Percentiles rank a stretch among this genome's conserved stretches.
Evolutionary conservation across 202 grass and related monocot genomes (phyloP).

Genomic region (Brachypodium distachyon): DNA sequence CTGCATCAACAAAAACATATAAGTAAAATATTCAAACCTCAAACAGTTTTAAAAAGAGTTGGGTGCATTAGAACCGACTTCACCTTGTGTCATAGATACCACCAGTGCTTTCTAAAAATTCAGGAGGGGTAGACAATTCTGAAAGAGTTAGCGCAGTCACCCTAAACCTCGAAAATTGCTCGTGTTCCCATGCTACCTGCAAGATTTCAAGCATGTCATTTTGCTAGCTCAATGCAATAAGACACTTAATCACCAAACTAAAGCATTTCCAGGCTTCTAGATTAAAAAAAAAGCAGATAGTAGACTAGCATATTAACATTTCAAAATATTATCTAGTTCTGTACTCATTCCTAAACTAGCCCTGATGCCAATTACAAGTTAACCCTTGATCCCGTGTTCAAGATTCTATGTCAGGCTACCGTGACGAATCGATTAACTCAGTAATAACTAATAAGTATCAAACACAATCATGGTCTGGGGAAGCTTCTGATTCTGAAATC

Average conservation of each 20-base stretch:
- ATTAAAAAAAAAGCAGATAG: background rate
- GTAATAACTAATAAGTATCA: background rate
- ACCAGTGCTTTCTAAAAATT: constrained; percentile 89
- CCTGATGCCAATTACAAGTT: background rate
- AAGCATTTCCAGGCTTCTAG: background rate
- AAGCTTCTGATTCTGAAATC: background rate
- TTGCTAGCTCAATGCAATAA: background rate
- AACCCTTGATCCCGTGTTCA: background rate
- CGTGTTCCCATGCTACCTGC: constrained; percentile 98
- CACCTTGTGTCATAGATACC: constrained; percentile 76
- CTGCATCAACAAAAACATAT: constrained; percentile 32
- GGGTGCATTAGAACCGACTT: background rate
- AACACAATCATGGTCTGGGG: background rate
- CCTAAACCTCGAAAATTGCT: constrained; percentile 98
- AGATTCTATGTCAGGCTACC: background rate
- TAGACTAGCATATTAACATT: background rate
- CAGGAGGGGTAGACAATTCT: constrained; percentile 67
- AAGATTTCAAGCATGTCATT: constrained; percentile 16
- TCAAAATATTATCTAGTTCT: background rate
- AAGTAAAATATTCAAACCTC: background rate
- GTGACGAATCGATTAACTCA: background rate
- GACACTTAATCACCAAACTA: background rate
- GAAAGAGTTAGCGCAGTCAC: constrained; percentile 92
- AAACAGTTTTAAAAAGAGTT: background rate
- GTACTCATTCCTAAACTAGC: background rate